Percentiles rank a stretch among this genome's conserved stretches.
Evolutionary conservation across 257 asterid genomes (phyloP).

Genomic region (Lithospermum erythrorhizon): DNA sequence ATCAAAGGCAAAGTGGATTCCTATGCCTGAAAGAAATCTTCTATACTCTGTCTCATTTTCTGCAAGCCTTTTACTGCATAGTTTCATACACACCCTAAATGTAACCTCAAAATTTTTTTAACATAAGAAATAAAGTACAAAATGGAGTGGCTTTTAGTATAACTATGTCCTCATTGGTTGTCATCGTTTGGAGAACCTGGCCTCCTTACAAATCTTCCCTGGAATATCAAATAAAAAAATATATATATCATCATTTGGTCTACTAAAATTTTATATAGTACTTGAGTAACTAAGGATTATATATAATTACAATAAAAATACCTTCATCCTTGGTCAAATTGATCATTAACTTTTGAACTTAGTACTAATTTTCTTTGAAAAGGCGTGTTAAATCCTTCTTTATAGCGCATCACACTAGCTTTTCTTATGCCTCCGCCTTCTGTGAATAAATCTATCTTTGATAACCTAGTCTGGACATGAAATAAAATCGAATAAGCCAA

Average conservation of each 20-base stretch:
- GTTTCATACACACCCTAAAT: not conserved
- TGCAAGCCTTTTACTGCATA: not conserved
- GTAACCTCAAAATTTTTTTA: not conserved
- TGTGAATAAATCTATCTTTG: slow-evolving; percentile 63
- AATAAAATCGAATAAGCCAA: no score
- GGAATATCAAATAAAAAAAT: slow-evolving; percentile 13
- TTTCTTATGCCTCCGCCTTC: slow-evolving; percentile 67
- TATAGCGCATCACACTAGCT: slow-evolving; percentile 65
- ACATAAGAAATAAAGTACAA: not conserved
- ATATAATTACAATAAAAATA: slow-evolving; percentile 5
- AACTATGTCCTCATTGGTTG: slow-evolving; percentile 2
- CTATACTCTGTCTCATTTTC: not conserved
- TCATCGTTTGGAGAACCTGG: slow-evolving; percentile 32
- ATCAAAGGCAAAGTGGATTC: not conserved
- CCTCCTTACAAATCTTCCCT: slow-evolving; percentile 71
- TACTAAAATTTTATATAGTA: not conserved
- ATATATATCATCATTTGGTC: no score
- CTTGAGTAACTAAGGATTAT: not conserved
- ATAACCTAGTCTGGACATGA: slow-evolving; percentile 61
- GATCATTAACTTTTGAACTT: slow-evolving; percentile 83
- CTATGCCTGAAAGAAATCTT: not conserved
- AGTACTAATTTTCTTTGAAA: slow-evolving; percentile 73
- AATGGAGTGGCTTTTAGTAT: not conserved
- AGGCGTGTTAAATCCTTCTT: slow-evolving; percentile 59
- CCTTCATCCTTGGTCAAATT: slow-evolving; percentile 85